Conservation (phyloP, 192 early-diverging fungal species). For the Phlyctochytrium planicorne region DNA sequence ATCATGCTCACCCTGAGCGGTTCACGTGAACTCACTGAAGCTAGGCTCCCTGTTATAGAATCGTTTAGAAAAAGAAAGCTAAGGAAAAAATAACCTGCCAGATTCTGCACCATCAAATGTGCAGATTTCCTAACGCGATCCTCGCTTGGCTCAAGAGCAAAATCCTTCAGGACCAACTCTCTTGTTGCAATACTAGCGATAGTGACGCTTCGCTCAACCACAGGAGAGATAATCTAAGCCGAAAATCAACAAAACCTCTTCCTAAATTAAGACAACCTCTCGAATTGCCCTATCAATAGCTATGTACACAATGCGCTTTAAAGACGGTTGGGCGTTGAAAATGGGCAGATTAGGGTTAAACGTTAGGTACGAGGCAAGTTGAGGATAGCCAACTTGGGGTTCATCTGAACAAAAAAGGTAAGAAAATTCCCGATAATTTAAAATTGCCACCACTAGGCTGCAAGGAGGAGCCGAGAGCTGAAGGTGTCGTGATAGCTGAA, state of each 20-base stretch:
- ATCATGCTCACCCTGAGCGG: conserved; percentile 84
- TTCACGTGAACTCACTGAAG: conserved; percentile 91
- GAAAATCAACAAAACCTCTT: conserved; percentile 5
- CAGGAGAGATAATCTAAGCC: conserved; percentile 68
- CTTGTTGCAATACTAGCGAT: conserved; percentile 91
- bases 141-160: conserved; percentile 92
- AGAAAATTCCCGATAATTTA: too few relatives aligned
- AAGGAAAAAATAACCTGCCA: conserved; percentile 58
- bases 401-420: conserved; percentile 18
- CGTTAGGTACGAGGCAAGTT: conserved; percentile 64
- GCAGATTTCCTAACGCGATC: conserved; percentile 91
- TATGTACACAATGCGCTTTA: conserved; percentile 84
- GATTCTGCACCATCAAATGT: conserved; percentile 91
- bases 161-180: conserved; percentile 93
- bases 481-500: too few relatives aligned
- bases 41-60: conserved; percentile 52
- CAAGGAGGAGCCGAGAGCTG: too few relatives aligned
- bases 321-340: conserved; percentile 78
- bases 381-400: conserved; percentile 44
- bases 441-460: too few relatives aligned
- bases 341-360: conserved; percentile 82
- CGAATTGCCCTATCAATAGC: conserved; percentile 88
- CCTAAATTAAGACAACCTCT: conserved; percentile 53
- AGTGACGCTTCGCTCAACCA: conserved; percentile 89
- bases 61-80: not conserved